Conservation (phyloP, 163 green algal species). For the Scenedesmus sp. region DNA sequence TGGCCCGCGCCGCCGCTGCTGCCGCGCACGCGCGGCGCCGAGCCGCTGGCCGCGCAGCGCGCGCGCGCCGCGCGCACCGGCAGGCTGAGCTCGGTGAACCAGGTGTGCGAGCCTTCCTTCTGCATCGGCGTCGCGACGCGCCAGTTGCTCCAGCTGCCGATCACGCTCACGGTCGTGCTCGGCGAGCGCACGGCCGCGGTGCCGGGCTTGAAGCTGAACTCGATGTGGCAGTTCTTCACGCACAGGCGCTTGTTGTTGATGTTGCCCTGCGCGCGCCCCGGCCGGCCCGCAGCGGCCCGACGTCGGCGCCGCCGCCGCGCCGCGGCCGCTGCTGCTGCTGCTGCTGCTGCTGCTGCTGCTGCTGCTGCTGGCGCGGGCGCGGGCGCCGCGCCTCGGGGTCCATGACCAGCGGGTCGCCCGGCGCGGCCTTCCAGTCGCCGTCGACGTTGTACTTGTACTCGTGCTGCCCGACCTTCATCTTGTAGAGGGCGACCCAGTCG, state of each 20-base stretch:
- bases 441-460: conserved; percentile 44
- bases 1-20: conserved; percentile 5
- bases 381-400: conserved; percentile 12
- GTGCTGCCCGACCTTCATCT: conserved; percentile 41
- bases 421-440: conserved; percentile 19
- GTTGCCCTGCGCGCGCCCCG: conserved; percentile 15
- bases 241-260: conserved; percentile 43
- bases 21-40: too few relatives aligned
- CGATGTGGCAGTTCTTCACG: conserved; percentile 36
- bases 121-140: conserved; percentile 22
- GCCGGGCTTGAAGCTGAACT: conserved; percentile 23
- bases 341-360: conserved; percentile 1
- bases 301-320: background rate
- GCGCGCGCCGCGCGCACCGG: too few relatives aligned
- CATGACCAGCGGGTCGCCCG: conserved; percentile 34
- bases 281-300: background rate
- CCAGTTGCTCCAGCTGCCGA: conserved; percentile 41
- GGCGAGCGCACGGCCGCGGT: background rate
- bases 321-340: background rate
- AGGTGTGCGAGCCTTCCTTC: conserved; percentile 19
- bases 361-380: background rate
- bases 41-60: too few relatives aligned
- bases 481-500: conserved; percentile 34
- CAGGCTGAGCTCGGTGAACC: conserved; percentile 38
- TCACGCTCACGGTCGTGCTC: conserved; percentile 5